Percentiles rank a stretch among this genome's conserved stretches.
These are phyloP conservation scores for Gracilaria caudata DNA, from an alignment of 23 red algal genomes.

Conservation along the genomic window DNA sequence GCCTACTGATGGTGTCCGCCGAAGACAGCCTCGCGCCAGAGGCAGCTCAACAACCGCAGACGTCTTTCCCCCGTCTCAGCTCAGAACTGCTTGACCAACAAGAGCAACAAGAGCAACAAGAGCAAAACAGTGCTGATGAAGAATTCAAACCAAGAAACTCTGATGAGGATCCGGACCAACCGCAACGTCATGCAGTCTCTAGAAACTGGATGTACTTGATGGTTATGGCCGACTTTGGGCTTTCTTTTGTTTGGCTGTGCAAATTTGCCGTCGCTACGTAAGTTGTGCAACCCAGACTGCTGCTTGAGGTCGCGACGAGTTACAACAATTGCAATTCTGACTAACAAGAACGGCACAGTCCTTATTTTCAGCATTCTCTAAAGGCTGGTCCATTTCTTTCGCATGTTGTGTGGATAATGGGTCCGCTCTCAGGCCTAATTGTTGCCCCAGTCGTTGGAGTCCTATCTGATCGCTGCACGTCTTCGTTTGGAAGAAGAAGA, in stretches of 20 bases:
- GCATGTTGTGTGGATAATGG: conserved; percentile 81
- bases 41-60: conserved; percentile 4
- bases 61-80: not conserved
- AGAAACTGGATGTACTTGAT: conserved; percentile 51
- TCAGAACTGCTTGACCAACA: not conserved
- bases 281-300: not conserved
- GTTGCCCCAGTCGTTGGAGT: conserved; percentile 81
- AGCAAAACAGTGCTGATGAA: not conserved
- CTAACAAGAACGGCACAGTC: conserved; percentile 4
- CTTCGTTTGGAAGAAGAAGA: conserved; percentile 75
- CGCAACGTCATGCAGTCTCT: conserved; percentile 23
- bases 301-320: not conserved
- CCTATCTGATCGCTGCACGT: conserved; percentile 75
- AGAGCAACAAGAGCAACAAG: not conserved
- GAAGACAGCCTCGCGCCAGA: not conserved
- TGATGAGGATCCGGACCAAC: not conserved
- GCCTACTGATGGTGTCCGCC: conserved; percentile 7
- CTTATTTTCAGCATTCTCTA: conserved; percentile 65
- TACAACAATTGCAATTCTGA: not conserved
- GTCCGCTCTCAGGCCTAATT: conserved; percentile 77
- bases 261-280: conserved; percentile 80
- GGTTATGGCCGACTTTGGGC: conserved; percentile 74
- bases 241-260: conserved; percentile 73
- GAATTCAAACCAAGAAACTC: not conserved
- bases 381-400: conserved; percentile 68